These are phyloP conservation scores for Huntiella abstrusa DNA, from an alignment of 2,329 filamentous ascomycete species.

Conservation along the genomic window DNA sequence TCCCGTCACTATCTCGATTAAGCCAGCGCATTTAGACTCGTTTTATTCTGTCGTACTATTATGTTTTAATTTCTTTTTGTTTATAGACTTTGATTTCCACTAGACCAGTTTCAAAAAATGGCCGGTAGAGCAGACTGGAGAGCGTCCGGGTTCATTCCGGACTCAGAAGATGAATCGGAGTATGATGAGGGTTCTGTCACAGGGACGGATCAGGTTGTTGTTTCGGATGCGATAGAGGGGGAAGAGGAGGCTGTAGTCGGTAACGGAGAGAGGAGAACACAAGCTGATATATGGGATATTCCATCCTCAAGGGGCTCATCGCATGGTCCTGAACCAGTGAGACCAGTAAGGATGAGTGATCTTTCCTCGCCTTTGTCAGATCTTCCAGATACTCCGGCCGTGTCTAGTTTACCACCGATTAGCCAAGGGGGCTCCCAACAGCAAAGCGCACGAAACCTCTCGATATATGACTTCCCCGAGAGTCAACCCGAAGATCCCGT, in stretches of 20 bases:
- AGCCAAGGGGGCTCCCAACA: too few relatives aligned
- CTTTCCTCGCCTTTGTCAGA: constrained; percentile 8
- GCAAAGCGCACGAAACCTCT: neutral
- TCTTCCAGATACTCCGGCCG: constrained; percentile 1
- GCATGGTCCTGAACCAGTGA: neutral
- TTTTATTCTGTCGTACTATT: neutral
- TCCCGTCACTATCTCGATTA: neutral
- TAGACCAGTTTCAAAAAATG: too few relatives aligned
- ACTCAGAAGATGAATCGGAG: constrained; percentile 30
- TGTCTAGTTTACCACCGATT: neutral
- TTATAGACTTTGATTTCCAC: neutral
- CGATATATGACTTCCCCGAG: neutral
- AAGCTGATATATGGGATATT: constrained; percentile 8
- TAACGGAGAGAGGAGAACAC: neutral
- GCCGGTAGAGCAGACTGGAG: too few relatives aligned
- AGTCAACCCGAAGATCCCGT: neutral
- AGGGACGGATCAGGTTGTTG: neutral
- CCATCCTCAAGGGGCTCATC: neutral
- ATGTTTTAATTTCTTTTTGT: neutral
- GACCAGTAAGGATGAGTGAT: neutral
- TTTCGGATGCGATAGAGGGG: neutral
- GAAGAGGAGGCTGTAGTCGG: too few relatives aligned
- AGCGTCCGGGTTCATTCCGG: constrained; percentile 25
- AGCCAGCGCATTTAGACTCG: too few relatives aligned
- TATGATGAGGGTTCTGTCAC: constrained; percentile 20